Conservation (phyloP, 306 rosid species). For the Hippophae tibetana region DNA sequence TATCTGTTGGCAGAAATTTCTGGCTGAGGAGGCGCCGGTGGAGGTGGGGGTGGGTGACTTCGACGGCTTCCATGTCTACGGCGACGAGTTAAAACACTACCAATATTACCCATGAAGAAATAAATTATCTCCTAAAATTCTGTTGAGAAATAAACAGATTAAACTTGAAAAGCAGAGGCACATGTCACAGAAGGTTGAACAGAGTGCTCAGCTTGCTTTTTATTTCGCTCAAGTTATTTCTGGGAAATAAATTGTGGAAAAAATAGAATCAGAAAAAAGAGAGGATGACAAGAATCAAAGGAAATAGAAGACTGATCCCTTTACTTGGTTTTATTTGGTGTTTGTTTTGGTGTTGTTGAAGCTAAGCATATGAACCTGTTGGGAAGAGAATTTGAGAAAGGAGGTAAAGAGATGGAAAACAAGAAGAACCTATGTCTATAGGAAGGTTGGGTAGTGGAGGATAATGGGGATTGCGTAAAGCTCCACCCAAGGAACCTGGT, state of each 20-base stretch:
- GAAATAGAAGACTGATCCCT: neutral
- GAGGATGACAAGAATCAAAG: neutral
- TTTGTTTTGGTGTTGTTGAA: neutral
- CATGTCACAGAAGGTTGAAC: neutral
- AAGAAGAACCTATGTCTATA: slow-evolving; percentile 3
- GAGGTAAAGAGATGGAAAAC: neutral
- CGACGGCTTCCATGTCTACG: slow-evolving; percentile 52
- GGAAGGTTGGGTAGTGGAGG: slow-evolving; percentile 12
- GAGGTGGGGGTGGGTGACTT: slow-evolving; percentile 55
- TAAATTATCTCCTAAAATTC: neutral
- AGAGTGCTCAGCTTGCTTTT: neutral
- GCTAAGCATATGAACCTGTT: neutral
- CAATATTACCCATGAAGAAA: slow-evolving; percentile 60
- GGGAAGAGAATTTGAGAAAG: slow-evolving; percentile 3
- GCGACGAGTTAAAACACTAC: slow-evolving; percentile 35
- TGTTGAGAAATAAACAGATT: slow-evolving; percentile 1
- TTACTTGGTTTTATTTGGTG: neutral
- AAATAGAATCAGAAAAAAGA: neutral
- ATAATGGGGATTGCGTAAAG: slow-evolving; percentile 81
- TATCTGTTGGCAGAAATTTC: slow-evolving; percentile 52
- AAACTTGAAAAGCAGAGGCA: neutral
- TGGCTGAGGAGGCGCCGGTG: slow-evolving; percentile 51
- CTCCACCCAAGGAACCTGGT: slow-evolving; percentile 48
- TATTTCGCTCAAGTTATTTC: neutral
- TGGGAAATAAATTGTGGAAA: neutral